phyloP scores from a whole-genome alignment of 2,329 filamentous ascomycete species.

The Phaeosphaeria sp. region DNA sequence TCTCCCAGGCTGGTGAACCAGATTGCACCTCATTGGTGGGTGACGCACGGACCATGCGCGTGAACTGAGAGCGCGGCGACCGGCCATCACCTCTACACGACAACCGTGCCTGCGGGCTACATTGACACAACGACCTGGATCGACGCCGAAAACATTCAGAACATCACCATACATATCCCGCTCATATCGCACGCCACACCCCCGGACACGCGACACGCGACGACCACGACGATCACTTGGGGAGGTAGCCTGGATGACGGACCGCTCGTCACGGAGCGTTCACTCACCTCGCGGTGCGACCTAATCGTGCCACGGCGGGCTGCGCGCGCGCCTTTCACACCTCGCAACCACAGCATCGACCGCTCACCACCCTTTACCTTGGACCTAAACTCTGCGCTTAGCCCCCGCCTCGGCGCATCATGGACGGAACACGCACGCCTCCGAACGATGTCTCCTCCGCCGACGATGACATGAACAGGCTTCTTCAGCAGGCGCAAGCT shows the following conservation, averaged over 20 bases:
- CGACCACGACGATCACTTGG: conserved; percentile 4
- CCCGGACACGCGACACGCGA: not conserved
- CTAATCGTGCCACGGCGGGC: conserved; percentile 3
- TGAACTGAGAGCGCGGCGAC: conserved; percentile 2
- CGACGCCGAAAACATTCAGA: not conserved
- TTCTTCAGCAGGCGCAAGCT: conserved; percentile 28
- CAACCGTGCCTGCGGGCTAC: conserved; percentile 12
- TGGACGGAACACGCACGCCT: not conserved
- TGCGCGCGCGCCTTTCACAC: conserved; percentile 7
- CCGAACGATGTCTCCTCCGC: conserved; percentile 14
- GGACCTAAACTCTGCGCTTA: conserved; percentile 3
- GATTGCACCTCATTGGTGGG: conserved; percentile 1
- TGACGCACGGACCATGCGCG: not conserved
- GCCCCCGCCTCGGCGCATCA: not conserved
- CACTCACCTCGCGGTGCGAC: conserved; percentile 23
- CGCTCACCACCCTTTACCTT: not conserved
- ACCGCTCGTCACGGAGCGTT: conserved; percentile 18
- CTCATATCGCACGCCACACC: not conserved
- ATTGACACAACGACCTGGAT: conserved; percentile 8
- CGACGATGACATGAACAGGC: conserved; percentile 27
- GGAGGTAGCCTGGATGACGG: conserved; percentile 30
- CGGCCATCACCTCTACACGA: conserved; percentile 15
- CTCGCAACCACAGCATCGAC: not conserved
- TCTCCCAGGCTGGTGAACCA: not conserved
- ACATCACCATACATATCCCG: not conserved